Conservation (phyloP, 495 filamentous ascomycete species). For the Aspergillus leporis region DNA sequence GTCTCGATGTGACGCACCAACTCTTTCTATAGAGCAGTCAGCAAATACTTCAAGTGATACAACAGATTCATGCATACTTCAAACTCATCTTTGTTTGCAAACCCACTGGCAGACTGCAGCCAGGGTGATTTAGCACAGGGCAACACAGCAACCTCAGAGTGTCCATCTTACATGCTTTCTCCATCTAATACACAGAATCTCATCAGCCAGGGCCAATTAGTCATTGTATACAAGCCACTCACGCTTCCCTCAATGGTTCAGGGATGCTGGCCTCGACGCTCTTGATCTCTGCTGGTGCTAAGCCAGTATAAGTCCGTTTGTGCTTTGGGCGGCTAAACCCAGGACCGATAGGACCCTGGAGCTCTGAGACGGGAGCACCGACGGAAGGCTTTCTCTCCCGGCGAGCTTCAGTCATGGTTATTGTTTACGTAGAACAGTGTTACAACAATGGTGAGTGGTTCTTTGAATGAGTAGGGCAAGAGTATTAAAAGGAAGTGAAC, state of each 20-base stretch:
- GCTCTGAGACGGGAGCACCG: conserved; percentile 76
- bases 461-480: background rate
- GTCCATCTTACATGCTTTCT: conserved; percentile 61
- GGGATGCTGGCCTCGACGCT: conserved; percentile 87
- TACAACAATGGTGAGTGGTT: background rate
- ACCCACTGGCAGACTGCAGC: conserved; percentile 61
- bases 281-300: conserved; percentile 89
- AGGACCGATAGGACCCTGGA: conserved; percentile 78
- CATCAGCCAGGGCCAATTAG: conserved; percentile 17
- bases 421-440: background rate
- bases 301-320: conserved; percentile 89
- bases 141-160: background rate
- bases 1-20: conserved; percentile 95
- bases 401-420: conserved; percentile 25
- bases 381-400: conserved; percentile 75
- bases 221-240: conserved; percentile 30
- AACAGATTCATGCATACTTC: conserved; percentile 45
- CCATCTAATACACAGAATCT: conserved; percentile 57
- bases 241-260: conserved; percentile 81
- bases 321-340: conserved; percentile 82
- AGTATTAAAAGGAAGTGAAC: background rate
- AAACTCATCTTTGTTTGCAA: conserved; percentile 74
- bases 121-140: conserved; percentile 3
- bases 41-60: background rate
- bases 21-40: conserved; percentile 56